Base-by-base conservation (phyloP, 495 filamentous ascomycete genomes). In the Tuber umbilicatum region DNA sequence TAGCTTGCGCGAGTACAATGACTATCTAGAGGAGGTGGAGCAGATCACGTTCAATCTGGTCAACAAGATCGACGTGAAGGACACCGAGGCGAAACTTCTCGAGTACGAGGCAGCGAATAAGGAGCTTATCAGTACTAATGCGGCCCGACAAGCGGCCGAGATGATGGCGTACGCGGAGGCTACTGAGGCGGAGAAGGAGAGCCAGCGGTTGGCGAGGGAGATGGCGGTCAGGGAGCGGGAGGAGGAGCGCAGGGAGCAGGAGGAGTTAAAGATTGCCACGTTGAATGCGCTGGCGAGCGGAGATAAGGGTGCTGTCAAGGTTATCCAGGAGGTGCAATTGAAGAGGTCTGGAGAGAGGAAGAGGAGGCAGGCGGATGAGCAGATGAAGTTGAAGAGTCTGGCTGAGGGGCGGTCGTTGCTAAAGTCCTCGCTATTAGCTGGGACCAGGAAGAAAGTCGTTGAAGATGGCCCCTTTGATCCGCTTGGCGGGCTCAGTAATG, bases 1-100 rank as follows among this genome's bases (percentile, higher is more conserved):
- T 78, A 89, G 87, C 1, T 87, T 96, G 74, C 85, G 86, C 60
- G 91, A 89, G 76, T 98, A 90, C 85, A 97, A 98, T 84, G 90
- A 98, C 83, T 97, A 98, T 85, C 89, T 98, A 40, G 93, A 98
- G 83, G 89, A 92, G 78, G 92, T 97, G 40, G 95, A 99, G 85
- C 89, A 91, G 75, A 88, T 96, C 70, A 94, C 93, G 31, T 94
- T 94, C 83, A 94, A 96, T 79, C 87, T 99, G 2, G 90, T 97
- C 17, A 85, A 88, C 69, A 89, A 91, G 27, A 88, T 86, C 70
- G 91, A 93, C 45, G 86, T 91, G 0, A 87, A 87, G 9, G 89
- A 89, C 71, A 89, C 94, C 0, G 91, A 97, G 85, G 83, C 86
- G 64, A 87, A 88, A 73, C 87, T 98, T 45, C 83, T 87, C 68